These are phyloP conservation scores for Arabidopsis lyrata DNA, from an alignment of 441 rosid species.

Conservation along the genomic window DNA sequence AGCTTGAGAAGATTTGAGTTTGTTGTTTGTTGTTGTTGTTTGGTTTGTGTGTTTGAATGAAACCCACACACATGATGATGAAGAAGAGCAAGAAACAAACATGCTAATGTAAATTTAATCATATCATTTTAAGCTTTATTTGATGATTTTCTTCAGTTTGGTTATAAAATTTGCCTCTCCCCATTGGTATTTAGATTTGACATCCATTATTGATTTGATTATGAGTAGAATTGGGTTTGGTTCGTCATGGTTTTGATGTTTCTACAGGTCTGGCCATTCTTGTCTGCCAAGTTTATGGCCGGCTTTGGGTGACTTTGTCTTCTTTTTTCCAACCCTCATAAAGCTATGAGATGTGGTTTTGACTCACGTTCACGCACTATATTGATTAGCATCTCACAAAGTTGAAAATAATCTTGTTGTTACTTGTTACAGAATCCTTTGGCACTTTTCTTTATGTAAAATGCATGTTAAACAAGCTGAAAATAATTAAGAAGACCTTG, in stretches of 20 bases:
- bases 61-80: not conserved
- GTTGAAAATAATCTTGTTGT: not conserved
- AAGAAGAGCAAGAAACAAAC: constrained; percentile 4
- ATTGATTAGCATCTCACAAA: not conserved
- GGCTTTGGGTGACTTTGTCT: not conserved
- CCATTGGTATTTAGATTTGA: not conserved
- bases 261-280: no score
- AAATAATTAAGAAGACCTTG: not conserved
- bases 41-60: not conserved
- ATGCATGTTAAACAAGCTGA: not conserved
- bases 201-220: no score
- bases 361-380: not conserved
- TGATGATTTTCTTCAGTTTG: not conserved
- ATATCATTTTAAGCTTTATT: not conserved
- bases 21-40: not conserved
- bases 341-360: not conserved
- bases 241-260: not conserved
- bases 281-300: not conserved
- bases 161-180: not conserved
- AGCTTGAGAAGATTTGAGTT: constrained; percentile 69
- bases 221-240: not conserved
- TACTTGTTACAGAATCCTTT: not conserved
- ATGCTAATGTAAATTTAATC: not conserved
- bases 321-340: not conserved
- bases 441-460: not conserved